A percentile compares a stretch with the other conserved stretches of the same genome.
Evolutionary conservation across 257 asterid genomes (phyloP).

Genomic region (Scutellaria barbata): DNA sequence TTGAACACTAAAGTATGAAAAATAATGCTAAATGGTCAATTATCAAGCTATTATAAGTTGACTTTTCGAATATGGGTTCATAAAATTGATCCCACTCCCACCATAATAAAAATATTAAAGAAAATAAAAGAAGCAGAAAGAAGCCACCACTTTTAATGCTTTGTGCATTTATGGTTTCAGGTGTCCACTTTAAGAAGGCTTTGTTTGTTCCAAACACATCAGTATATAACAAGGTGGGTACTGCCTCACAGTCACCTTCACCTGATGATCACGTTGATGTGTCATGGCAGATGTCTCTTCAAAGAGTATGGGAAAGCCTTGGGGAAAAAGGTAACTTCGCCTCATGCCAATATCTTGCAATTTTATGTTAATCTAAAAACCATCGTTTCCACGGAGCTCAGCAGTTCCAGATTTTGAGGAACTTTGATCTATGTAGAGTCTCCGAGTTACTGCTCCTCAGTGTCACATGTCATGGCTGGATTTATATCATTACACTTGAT

Average conservation of each 20-base stretch:
- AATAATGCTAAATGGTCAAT: constrained; percentile 11
- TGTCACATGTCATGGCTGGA: constrained; percentile 30
- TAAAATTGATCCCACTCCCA: background rate
- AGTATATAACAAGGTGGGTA: constrained; percentile 85
- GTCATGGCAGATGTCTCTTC: constrained; percentile 92
- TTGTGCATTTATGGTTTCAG: constrained; percentile 49
- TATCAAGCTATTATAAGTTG: constrained; percentile 11
- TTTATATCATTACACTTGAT: constrained; percentile 17
- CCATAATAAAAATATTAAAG: background rate
- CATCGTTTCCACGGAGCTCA: constrained; percentile 4
- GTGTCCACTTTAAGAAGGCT: constrained; percentile 83
- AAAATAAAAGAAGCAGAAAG: background rate
- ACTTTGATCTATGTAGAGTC: background rate
- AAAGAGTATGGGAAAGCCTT: constrained; percentile 80
- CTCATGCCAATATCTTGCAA: background rate
- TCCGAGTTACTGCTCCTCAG: background rate
- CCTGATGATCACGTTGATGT: constrained; percentile 75
- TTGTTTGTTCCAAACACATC: constrained; percentile 91
- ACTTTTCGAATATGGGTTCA: constrained; percentile 7
- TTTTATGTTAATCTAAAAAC: background rate
- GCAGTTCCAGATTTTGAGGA: constrained; percentile 11
- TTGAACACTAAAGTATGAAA: background rate
- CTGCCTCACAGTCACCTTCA: constrained; percentile 44
- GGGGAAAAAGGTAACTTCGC: constrained; percentile 63
- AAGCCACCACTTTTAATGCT: constrained; percentile 9